These are phyloP conservation scores for Pseudofabraea citricarpa DNA, from an alignment of 2,329 filamentous ascomycete species.

Conservation along the genomic window DNA sequence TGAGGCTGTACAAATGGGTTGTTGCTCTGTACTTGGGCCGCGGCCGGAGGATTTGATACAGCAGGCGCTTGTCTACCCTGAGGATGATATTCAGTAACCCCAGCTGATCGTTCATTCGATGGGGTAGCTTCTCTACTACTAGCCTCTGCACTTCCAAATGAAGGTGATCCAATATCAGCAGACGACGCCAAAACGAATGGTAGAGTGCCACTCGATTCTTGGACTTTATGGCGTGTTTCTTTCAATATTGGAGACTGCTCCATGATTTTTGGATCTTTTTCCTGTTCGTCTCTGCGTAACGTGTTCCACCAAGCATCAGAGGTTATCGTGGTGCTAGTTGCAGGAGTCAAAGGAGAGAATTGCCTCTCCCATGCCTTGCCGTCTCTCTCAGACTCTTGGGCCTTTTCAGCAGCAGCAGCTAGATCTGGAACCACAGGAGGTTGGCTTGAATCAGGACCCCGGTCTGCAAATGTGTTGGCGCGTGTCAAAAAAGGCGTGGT, in stretches of 20 bases:
- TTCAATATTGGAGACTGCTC: conserved; percentile 12
- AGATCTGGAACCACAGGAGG: conserved; percentile 27
- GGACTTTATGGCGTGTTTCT: conserved; percentile 22
- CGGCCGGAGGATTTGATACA: conserved; percentile 8
- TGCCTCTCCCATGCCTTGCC: conserved; percentile 26
- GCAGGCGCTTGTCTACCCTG: conserved; percentile 13
- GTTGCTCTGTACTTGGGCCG: conserved; percentile 13
- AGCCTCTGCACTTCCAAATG: conserved; percentile 9
- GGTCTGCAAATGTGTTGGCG: conserved; percentile 27
- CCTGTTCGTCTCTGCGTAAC: conserved; percentile 5
- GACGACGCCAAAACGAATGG: conserved; percentile 19
- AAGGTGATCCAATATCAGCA: conserved; percentile 10
- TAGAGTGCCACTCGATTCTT: conserved; percentile 20
- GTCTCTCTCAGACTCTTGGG: conserved; percentile 17
- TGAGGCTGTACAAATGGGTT: conserved; percentile 20
- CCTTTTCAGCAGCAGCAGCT: conserved; percentile 26
- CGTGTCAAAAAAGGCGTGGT: conserved; percentile 59
- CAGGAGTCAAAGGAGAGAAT: conserved; percentile 26
- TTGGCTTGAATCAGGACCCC: conserved; percentile 10
- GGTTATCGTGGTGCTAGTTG: conserved; percentile 21
- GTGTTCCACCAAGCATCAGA: conserved; percentile 35
- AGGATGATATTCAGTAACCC: conserved; percentile 1
- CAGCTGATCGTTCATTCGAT: conserved; percentile 1
- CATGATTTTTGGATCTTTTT: conserved; percentile 11
- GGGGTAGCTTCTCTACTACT: conserved; percentile 5